phyloP scores from a whole-genome alignment of 2,329 filamentous ascomycete genomes.

The Apiospora malaysiana region DNA sequence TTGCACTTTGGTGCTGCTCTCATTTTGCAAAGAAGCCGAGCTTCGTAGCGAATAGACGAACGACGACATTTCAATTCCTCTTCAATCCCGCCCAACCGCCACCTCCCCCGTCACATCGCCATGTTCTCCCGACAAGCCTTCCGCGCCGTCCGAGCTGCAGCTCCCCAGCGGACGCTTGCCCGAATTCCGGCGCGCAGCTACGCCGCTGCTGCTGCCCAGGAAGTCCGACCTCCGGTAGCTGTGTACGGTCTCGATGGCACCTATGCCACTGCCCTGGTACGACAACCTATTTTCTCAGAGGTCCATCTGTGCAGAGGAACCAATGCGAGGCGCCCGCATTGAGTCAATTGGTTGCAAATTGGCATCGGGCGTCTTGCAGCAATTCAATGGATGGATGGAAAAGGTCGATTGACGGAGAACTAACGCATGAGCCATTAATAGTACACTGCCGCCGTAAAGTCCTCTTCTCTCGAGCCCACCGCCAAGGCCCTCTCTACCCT shows the following conservation, averaged over 20 bases:
- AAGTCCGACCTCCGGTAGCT: conserved; percentile 83
- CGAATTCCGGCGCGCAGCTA: conserved; percentile 74
- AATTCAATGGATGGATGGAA: neutral
- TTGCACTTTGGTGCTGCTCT: conserved; percentile 14
- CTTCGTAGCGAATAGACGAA: conserved; percentile 27
- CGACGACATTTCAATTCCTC: conserved; percentile 28
- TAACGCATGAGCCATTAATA: conserved; percentile 55
- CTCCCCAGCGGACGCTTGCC: conserved; percentile 65
- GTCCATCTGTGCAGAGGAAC: neutral
- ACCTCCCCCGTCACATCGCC: conserved; percentile 36
- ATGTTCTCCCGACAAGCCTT: conserved; percentile 68
- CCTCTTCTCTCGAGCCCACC: conserved; percentile 81
- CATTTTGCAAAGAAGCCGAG: conserved; percentile 31
- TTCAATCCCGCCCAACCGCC: conserved; percentile 31
- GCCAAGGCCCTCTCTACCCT: conserved; percentile 80
- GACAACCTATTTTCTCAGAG: conserved; percentile 41
- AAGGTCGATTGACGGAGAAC: conserved; percentile 21
- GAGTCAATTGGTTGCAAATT: conserved; percentile 29
- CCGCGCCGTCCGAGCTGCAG: conserved; percentile 61
- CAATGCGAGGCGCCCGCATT: conserved; percentile 4
- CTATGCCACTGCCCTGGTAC: conserved; percentile 97
- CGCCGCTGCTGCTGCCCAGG: conserved; percentile 68
- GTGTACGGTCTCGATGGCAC: conserved; percentile 97
- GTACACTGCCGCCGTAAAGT: conserved; percentile 97
- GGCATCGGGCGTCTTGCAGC: neutral